A percentile compares a stretch with the other conserved stretches of the same genome.
Conservation (phyloP, 768 basidiomycete genomes). For the Boletus tylopilopsis region DNA sequence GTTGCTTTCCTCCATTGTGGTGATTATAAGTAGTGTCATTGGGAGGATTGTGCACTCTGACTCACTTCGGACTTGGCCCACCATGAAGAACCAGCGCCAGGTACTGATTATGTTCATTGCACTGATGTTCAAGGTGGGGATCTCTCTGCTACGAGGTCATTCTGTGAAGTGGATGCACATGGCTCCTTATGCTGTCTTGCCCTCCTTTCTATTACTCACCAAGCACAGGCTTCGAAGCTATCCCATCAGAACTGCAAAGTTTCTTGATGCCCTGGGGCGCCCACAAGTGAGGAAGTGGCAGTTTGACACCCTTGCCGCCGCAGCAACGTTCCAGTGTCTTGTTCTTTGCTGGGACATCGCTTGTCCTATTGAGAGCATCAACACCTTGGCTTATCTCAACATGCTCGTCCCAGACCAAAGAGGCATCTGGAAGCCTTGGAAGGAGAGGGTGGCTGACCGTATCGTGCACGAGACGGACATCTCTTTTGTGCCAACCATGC, state of each 20-base stretch:
- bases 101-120: no score
- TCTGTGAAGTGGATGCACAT: no score
- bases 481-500: not conserved
- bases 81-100: no score
- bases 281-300: not conserved
- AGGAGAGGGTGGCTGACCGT: not conserved
- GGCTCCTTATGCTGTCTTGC: no score
- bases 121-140: no score
- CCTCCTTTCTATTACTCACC: not conserved
- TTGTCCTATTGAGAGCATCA: not conserved
- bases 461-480: not conserved
- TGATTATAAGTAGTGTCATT: no score
- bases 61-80: no score
- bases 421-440: not conserved
- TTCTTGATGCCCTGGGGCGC: not conserved
- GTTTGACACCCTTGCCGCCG: not conserved
- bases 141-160: no score
- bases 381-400: not conserved
- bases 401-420: not conserved
- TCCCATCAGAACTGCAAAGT: not conserved
- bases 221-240: not conserved
- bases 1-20: no score
- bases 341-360: not conserved
- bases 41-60: no score
- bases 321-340: not conserved